phyloP scores from a whole-genome alignment of 441 rosid genomes.

The Euphorbia neoarborescens region DNA sequence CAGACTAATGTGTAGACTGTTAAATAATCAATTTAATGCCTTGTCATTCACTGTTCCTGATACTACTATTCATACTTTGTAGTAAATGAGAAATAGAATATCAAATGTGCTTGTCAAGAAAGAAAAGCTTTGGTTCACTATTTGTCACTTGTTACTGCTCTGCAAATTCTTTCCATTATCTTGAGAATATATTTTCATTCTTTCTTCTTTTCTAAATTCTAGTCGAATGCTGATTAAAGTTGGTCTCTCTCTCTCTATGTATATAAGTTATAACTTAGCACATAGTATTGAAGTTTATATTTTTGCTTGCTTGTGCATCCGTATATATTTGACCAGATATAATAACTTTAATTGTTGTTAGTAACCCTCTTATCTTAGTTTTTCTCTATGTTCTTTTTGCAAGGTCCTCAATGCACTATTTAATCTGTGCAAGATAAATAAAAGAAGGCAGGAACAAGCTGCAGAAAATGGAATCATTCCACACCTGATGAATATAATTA shows the following conservation, averaged over 20 bases:
- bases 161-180: neutral
- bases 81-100: neutral
- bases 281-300: neutral
- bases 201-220: neutral
- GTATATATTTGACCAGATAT: neutral
- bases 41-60: neutral
- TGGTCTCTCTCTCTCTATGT: neutral
- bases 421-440: slow-evolving; percentile 95
- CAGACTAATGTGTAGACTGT: neutral
- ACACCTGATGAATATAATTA: slow-evolving; percentile 74
- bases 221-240: neutral
- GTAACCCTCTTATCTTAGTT: slow-evolving; percentile 6
- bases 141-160: neutral
- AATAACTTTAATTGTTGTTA: slow-evolving; percentile 1
- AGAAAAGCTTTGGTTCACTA: slow-evolving; percentile 2
- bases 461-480: slow-evolving; percentile 98
- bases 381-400: slow-evolving; percentile 7
- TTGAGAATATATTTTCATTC: neutral
- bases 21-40: neutral
- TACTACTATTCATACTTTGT: neutral
- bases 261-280: neutral
- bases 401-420: slow-evolving; percentile 88
- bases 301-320: neutral
- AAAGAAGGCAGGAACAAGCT: slow-evolving; percentile 99
- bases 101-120: neutral